These are phyloP conservation scores for Eimeria praecox DNA, from an alignment of 169 alveolate species.

Conservation along the genomic window DNA sequence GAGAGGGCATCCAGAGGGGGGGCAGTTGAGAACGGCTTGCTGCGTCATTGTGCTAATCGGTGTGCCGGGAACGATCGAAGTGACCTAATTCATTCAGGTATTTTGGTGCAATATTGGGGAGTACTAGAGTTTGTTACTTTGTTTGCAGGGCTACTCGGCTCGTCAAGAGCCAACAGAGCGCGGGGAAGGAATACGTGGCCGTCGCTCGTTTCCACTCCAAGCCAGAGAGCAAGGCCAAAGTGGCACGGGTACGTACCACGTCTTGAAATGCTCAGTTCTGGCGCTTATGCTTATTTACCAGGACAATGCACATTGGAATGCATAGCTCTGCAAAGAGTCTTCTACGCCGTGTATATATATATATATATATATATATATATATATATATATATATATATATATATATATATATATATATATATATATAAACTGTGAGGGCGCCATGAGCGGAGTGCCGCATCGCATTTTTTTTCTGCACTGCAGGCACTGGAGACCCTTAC, in stretches of 20 bases:
- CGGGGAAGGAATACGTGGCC: slow-evolving; percentile 99
- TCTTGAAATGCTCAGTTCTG: slow-evolving; percentile 77
- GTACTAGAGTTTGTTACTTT: background rate
- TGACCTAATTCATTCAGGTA: no score
- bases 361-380: background rate
- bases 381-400: background rate
- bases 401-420: background rate
- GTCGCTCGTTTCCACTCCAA: slow-evolving; percentile 97
- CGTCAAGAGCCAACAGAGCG: slow-evolving; percentile 99
- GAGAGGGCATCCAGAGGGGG: background rate
- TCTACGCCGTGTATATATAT: background rate
- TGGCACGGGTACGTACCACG: slow-evolving; percentile 73
- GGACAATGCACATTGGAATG: background rate
- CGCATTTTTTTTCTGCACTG: background rate
- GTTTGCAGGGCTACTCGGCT: slow-evolving; percentile 97
- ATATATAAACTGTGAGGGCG: background rate
- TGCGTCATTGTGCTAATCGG: background rate
- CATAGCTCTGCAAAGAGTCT: background rate
- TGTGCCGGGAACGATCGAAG: background rate
- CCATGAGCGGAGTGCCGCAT: no score
- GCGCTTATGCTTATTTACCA: background rate
- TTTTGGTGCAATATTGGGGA: no score
- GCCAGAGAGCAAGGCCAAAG: slow-evolving; percentile 90
- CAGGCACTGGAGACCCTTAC: slow-evolving; percentile 97
- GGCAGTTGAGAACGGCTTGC: background rate